These are phyloP conservation scores for Sclerotinia nivalis DNA, from an alignment of 2,329 filamentous ascomycete species.

Conservation along the genomic window DNA sequence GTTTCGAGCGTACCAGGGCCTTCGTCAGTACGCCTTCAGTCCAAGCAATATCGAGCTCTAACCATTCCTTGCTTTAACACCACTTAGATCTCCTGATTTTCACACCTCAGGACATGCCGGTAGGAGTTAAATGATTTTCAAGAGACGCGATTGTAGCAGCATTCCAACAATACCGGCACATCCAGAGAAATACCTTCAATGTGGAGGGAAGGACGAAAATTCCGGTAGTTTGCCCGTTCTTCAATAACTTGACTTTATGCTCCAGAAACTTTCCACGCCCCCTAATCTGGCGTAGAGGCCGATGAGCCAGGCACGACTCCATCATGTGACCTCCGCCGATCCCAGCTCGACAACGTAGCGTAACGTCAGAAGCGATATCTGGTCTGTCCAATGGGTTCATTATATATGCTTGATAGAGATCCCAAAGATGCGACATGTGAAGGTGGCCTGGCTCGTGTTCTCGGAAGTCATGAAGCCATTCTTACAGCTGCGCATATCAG, in stretches of 20 bases:
- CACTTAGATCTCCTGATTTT: not conserved
- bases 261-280: conserved; percentile 43
- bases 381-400: conserved; percentile 44
- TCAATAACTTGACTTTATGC: conserved; percentile 46
- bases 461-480: conserved; percentile 45
- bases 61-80: not conserved
- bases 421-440: conserved; percentile 49
- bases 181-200: conserved; percentile 53
- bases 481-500: conserved; percentile 44
- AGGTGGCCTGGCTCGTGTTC: conserved; percentile 48
- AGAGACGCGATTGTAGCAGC: conserved; percentile 45
- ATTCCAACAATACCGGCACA: conserved; percentile 51
- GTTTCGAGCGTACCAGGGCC: not conserved
- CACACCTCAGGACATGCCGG: conserved; percentile 14
- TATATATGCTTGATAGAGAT: conserved; percentile 45
- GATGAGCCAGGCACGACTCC: conserved; percentile 51
- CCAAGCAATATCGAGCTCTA: conserved; percentile 11
- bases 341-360: conserved; percentile 40
- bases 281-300: conserved; percentile 49
- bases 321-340: conserved; percentile 49
- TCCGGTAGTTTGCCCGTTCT: conserved; percentile 49
- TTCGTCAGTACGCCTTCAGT: not conserved
- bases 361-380: conserved; percentile 39
- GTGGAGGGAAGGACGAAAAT: conserved; percentile 50
- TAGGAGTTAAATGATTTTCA: conserved; percentile 22